Percentiles rank a stretch among this genome's conserved stretches.
phyloP scores from a whole-genome alignment of 2,329 filamentous ascomycete genomes.

The Talaromyces sp. region DNA sequence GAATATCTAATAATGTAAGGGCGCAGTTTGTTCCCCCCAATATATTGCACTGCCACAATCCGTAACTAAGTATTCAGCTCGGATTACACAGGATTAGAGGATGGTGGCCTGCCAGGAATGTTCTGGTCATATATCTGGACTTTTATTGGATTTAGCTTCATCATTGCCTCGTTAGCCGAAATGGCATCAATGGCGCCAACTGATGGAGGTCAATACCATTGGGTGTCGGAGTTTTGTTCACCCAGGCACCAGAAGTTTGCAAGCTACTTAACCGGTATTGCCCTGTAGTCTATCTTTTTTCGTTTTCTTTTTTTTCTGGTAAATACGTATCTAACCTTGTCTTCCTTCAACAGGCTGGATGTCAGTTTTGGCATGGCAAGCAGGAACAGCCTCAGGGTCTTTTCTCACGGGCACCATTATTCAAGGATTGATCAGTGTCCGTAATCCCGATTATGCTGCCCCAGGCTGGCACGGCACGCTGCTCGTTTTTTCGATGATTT shows the following conservation, averaged over 20 bases:
- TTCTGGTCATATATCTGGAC: slow-evolving; percentile 37
- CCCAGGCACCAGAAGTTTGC: slow-evolving; percentile 46
- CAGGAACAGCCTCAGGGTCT: slow-evolving; percentile 43
- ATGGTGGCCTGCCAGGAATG: slow-evolving; percentile 19
- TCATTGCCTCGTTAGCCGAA: slow-evolving; percentile 58
- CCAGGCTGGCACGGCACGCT: slow-evolving; percentile 47
- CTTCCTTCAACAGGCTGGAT: slow-evolving; percentile 39
- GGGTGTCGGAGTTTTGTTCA: slow-evolving; percentile 53
- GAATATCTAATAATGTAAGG: slow-evolving; percentile 24
- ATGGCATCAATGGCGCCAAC: slow-evolving; percentile 50
- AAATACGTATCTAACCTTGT: neutral
- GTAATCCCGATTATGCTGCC: slow-evolving; percentile 35
- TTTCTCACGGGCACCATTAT: slow-evolving; percentile 47
- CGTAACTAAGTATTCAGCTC: neutral
- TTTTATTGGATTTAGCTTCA: slow-evolving; percentile 63
- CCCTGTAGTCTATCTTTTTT: neutral
- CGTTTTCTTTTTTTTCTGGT: too few species aligned
- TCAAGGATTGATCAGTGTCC: slow-evolving; percentile 40
- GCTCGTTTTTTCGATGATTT: slow-evolving; percentile 43
- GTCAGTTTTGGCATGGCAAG: slow-evolving; percentile 47
- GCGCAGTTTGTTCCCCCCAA: slow-evolving; percentile 15
- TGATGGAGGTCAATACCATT: slow-evolving; percentile 55
- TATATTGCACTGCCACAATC: slow-evolving; percentile 9
- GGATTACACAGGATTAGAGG: slow-evolving; percentile 3
- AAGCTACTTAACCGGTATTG: slow-evolving; percentile 47